A percentile compares a stretch with the other conserved stretches of the same genome.
Evolutionary conservation across 1,139 yeast genomes (phyloP).

Genomic region (Suhomyces chickasaworum): DNA sequence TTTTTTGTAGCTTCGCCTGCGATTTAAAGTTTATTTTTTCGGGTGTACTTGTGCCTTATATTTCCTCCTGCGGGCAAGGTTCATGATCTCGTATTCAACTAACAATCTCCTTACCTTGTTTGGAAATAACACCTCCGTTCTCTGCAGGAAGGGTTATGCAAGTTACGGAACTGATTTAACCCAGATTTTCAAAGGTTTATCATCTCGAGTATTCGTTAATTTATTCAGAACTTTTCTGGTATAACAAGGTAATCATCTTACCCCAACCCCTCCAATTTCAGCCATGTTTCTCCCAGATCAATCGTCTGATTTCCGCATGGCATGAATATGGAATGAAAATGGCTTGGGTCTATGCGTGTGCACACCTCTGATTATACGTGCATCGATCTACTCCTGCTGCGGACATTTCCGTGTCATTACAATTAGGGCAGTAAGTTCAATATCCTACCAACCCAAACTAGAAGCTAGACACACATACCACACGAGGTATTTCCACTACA

Average conservation of each 20-base stretch:
- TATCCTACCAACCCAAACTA: neutral
- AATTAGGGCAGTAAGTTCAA: neutral
- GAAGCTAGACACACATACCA: neutral
- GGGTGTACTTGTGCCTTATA: slow-evolving; percentile 1
- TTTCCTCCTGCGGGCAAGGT: slow-evolving; percentile 4
- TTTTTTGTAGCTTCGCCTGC: slow-evolving; percentile 1
- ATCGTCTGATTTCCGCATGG: neutral
- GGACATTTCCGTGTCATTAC: slow-evolving; percentile 1
- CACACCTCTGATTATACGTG: slow-evolving; percentile 2
- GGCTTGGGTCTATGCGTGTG: slow-evolving; percentile 3
- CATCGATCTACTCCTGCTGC: slow-evolving; percentile 2
- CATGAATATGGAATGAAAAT: neutral
- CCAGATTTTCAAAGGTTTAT: neutral
- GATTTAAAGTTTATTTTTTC: neutral
- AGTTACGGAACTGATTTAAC: neutral
- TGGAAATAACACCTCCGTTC: neutral
- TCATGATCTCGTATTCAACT: slow-evolving; percentile 5
- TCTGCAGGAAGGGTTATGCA: neutral
- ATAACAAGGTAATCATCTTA: neutral
- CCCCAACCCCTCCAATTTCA: neutral
- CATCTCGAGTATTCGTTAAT: no score
- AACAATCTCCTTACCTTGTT: neutral
- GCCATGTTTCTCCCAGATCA: neutral
- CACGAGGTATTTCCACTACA: neutral
- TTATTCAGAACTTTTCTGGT: neutral